phyloP scores from a whole-genome alignment of 106 monocot genomes.

The Dactylorhiza incarnata region DNA sequence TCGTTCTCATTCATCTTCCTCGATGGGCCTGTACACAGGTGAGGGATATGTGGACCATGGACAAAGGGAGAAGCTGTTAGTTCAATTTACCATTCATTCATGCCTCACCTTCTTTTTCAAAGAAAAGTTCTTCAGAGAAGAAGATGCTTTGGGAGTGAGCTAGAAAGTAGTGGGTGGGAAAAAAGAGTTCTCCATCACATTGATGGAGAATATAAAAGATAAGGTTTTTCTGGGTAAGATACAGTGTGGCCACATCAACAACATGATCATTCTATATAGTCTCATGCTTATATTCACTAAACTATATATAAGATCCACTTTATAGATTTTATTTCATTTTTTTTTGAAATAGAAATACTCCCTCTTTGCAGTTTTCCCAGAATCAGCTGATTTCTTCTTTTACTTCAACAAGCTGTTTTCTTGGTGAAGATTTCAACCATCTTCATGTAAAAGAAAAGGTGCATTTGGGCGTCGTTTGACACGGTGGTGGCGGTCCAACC shows the following conservation, averaged over 20 bases:
- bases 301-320: too few relatives aligned
- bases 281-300: too few relatives aligned
- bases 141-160: not conserved
- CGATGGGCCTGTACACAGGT: not conserved
- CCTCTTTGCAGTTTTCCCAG: too few relatives aligned
- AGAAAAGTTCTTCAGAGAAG: not conserved
- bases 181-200: constrained; percentile 8
- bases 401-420: too few relatives aligned
- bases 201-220: constrained; percentile 2
- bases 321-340: too few relatives aligned
- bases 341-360: too few relatives aligned
- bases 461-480: too few relatives aligned
- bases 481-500: too few relatives aligned
- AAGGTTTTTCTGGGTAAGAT: not conserved
- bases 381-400: too few relatives aligned
- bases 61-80: not conserved
- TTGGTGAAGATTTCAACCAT: too few relatives aligned
- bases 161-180: not conserved
- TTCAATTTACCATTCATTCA: not conserved
- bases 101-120: not conserved
- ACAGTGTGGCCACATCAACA: not conserved
- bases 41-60: not conserved
- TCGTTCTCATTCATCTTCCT: not conserved
- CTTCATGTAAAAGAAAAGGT: too few relatives aligned
- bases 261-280: not conserved